phyloP scores from a whole-genome alignment of 306 rosid species.

The Gynostemma pentaphyllum region DNA sequence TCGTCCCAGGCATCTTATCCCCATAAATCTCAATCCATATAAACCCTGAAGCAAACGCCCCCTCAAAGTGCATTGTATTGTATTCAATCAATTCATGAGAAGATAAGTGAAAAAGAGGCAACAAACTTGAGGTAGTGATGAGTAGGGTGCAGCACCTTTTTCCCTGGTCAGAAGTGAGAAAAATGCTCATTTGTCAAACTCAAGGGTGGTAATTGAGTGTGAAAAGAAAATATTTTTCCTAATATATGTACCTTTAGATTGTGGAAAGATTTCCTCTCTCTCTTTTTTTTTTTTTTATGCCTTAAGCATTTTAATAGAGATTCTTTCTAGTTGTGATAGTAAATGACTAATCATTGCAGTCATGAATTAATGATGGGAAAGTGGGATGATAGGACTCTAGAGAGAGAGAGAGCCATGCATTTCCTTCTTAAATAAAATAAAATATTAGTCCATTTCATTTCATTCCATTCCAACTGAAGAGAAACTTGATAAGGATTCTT shows the following conservation, averaged over 20 bases:
- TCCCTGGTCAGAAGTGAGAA: neutral
- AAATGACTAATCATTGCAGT: slow-evolving; percentile 24
- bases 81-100: neutral
- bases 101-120: neutral
- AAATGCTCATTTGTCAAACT: too few species aligned
- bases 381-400: slow-evolving; percentile 21
- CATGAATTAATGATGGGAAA: slow-evolving; percentile 36
- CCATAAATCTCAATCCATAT: too few species aligned
- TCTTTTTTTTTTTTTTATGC: neutral
- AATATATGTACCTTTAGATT: slow-evolving; percentile 10
- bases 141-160: neutral
- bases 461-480: too few species aligned
- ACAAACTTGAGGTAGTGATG: neutral
- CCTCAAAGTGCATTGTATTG: too few species aligned
- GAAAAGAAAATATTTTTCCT: neutral
- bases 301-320: slow-evolving; percentile 12
- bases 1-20: too few species aligned
- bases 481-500: neutral
- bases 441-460: neutral
- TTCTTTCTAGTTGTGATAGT: slow-evolving; percentile 29
- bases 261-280: neutral
- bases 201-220: slow-evolving; percentile 3
- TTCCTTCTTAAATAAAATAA: neutral
- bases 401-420: slow-evolving; percentile 1
- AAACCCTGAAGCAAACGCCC: too few species aligned